Percentiles rank a stretch among this genome's conserved stretches.
These are phyloP conservation scores for Saccharomycopsis sp. DNA, from an alignment of 805 yeast species.

Conservation along the genomic window DNA sequence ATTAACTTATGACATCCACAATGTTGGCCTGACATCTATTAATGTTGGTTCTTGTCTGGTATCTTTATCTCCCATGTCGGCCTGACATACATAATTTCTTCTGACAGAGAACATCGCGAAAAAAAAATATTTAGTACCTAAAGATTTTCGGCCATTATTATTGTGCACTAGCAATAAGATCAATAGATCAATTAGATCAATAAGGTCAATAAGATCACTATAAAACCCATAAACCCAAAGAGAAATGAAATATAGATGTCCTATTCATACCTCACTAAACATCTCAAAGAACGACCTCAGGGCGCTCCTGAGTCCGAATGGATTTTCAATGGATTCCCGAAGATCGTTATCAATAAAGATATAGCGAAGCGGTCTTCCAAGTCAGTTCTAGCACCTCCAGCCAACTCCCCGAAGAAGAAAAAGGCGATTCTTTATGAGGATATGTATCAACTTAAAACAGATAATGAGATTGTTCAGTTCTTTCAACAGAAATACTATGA, in stretches of 20 bases:
- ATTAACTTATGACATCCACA: no score
- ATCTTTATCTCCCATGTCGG: no score
- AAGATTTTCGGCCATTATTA: no score
- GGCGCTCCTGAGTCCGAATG: not conserved
- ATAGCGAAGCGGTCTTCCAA: not conserved
- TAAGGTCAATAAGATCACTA: no score
- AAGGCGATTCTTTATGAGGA: not conserved
- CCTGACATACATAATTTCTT: no score
- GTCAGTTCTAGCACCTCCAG: not conserved
- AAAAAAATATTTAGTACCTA: no score
- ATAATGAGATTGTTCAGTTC: not conserved
- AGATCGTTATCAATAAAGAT: not conserved
- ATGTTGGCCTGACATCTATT: no score
- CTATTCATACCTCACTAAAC: not conserved
- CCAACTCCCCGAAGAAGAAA: not conserved
- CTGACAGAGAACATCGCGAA: no score
- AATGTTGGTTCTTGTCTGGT: no score
- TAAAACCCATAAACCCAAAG: no score
- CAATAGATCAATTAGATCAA: no score
- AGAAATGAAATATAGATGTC: not conserved
- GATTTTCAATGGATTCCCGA: not conserved
- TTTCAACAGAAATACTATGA: conserved; percentile 11
- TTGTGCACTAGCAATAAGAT: no score
- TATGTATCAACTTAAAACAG: not conserved
- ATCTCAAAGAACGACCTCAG: not conserved